Percentiles rank a stretch among this genome's conserved stretches.
phyloP scores from a whole-genome alignment of 192 early-diverging fungal genomes.

The Globomyces pollinis-pini region DNA sequence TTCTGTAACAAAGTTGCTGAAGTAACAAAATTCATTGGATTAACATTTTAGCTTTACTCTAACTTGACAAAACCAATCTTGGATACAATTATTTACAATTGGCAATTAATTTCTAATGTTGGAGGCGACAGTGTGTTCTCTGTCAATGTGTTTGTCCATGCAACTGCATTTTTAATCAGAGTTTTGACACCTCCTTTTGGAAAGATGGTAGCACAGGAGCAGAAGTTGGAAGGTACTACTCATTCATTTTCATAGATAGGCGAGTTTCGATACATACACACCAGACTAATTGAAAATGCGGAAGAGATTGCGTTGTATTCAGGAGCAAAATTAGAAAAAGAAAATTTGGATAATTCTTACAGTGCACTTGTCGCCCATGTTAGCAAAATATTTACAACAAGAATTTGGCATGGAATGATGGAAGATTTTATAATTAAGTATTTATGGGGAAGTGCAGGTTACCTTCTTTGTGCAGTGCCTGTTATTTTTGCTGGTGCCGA shows the following conservation, averaged over 20 bases:
- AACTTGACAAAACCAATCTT: slow-evolving; percentile 93
- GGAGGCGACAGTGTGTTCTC: slow-evolving; percentile 80
- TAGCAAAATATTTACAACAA: slow-evolving; percentile 73
- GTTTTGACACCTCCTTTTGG: slow-evolving; percentile 91
- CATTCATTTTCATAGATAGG: slow-evolving; percentile 85
- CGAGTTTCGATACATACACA: slow-evolving; percentile 91
- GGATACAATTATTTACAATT: slow-evolving; percentile 89
- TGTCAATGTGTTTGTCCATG: slow-evolving; percentile 68
- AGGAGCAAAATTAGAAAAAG: slow-evolving; percentile 77
- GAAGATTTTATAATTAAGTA: slow-evolving; percentile 99
- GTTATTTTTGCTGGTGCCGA: slow-evolving; percentile 58
- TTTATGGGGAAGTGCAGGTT: slow-evolving; percentile 90
- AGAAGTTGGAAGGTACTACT: slow-evolving; percentile 67
- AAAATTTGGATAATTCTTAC: slow-evolving; percentile 71
- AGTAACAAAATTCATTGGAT: too few relatives aligned
- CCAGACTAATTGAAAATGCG: slow-evolving; percentile 88
- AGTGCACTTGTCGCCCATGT: slow-evolving; percentile 76
- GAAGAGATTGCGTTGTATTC: slow-evolving; percentile 92
- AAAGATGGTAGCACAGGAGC: slow-evolving; percentile 88
- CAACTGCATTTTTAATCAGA: slow-evolving; percentile 70
- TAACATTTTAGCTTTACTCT: slow-evolving; percentile 87
- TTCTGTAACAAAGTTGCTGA: slow-evolving; percentile 81
- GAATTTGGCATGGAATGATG: slow-evolving; percentile 88
- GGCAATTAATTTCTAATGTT: slow-evolving; percentile 75
- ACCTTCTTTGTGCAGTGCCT: slow-evolving; percentile 77